Evolutionary conservation across 768 basidiomycete genomes (phyloP).

Genomic region (Naganishia onofrii): DNA sequence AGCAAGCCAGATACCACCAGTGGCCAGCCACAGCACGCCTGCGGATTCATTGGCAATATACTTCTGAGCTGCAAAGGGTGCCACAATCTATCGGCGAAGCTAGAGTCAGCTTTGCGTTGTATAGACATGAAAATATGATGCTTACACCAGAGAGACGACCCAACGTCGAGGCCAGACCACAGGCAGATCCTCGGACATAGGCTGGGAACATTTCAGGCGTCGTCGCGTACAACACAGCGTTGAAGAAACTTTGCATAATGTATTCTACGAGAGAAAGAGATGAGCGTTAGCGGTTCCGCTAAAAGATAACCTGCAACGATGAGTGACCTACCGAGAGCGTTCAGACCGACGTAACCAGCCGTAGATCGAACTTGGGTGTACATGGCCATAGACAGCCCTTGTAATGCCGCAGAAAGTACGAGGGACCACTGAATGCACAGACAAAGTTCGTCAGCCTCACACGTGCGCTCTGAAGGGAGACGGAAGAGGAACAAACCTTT

Average conservation of each 20-base stretch:
- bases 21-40: slow-evolving; percentile 49
- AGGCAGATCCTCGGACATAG: slow-evolving; percentile 45
- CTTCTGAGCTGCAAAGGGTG: slow-evolving; percentile 46
- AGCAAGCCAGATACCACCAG: slow-evolving; percentile 45
- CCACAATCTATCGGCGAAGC: slow-evolving; percentile 40
- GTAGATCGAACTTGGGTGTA: slow-evolving; percentile 48
- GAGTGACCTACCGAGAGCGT: slow-evolving; percentile 30
- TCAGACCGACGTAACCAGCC: slow-evolving; percentile 46
- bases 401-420: slow-evolving; percentile 38
- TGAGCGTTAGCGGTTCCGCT: neutral
- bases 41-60: slow-evolving; percentile 34
- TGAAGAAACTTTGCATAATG: slow-evolving; percentile 51
- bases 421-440: slow-evolving; percentile 18
- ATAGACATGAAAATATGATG: neutral
- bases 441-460: neutral
- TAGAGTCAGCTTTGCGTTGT: neutral
- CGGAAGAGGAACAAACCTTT: slow-evolving; percentile 38
- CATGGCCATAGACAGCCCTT: slow-evolving; percentile 48
- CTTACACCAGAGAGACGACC: slow-evolving; percentile 40
- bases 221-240: slow-evolving; percentile 51
- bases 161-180: slow-evolving; percentile 47
- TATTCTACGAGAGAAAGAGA: slow-evolving; percentile 32
- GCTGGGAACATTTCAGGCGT: slow-evolving; percentile 51
- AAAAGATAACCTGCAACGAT: neutral
- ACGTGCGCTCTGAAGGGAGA: neutral